These are phyloP conservation scores for Endothia cerciana DNA, from an alignment of 2,329 filamentous ascomycete genomes.

Conservation along the genomic window DNA sequence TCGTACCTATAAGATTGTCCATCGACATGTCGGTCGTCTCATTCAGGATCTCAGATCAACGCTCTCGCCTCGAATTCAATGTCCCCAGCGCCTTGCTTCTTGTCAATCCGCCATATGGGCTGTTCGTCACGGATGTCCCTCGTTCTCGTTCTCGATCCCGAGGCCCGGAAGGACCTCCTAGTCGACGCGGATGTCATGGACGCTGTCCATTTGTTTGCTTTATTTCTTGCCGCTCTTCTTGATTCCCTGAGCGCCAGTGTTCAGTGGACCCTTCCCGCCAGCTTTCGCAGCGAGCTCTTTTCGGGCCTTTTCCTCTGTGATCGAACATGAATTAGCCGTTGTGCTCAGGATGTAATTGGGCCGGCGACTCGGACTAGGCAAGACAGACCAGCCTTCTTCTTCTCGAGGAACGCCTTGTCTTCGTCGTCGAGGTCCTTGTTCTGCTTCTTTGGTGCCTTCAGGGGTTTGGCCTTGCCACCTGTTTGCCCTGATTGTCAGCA, in stretches of 20 bases:
- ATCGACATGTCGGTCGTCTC: neutral
- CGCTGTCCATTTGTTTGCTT: slow-evolving; percentile 69
- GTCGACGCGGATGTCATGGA: neutral
- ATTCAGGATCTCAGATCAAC: neutral
- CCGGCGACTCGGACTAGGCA: too few relatives aligned
- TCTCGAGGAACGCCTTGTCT: slow-evolving; percentile 79
- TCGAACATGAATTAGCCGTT: slow-evolving; percentile 28
- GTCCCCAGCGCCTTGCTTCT: slow-evolving; percentile 31
- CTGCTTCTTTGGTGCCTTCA: slow-evolving; percentile 88
- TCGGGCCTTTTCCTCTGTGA: slow-evolving; percentile 76
- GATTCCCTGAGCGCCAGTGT: slow-evolving; percentile 84
- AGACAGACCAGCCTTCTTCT: slow-evolving; percentile 78
- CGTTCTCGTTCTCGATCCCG: slow-evolving; percentile 7
- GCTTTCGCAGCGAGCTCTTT: slow-evolving; percentile 84
- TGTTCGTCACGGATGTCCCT: slow-evolving; percentile 23
- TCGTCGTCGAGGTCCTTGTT: slow-evolving; percentile 85
- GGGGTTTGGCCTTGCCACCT: slow-evolving; percentile 83
- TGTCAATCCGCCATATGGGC: slow-evolving; percentile 10
- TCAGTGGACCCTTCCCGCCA: slow-evolving; percentile 85
- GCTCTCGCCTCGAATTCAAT: slow-evolving; percentile 23
- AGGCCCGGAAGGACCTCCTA: neutral
- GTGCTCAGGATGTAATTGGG: slow-evolving; percentile 12
- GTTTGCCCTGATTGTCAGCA: slow-evolving; percentile 23
- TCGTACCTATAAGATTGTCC: neutral
- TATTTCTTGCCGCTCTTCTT: slow-evolving; percentile 99